Evolutionary conservation across 2,329 filamentous ascomycete species (phyloP).

Genomic region (Alternaria triticimaculans): DNA sequence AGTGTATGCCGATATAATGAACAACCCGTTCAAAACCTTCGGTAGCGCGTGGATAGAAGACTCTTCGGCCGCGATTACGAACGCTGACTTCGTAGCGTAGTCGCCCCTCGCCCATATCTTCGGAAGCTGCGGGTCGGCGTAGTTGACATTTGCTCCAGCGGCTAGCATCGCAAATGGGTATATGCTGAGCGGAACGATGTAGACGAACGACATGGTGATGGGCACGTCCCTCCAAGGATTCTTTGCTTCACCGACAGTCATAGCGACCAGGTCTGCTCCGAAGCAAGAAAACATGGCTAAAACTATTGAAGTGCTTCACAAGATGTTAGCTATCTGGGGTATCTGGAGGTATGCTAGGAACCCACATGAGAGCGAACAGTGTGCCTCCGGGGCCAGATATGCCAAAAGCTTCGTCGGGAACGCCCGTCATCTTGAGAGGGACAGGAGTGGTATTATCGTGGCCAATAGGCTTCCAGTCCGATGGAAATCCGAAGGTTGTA

Average conservation of each 20-base stretch:
- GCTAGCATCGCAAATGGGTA: slow-evolving; percentile 39
- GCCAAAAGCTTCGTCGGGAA: slow-evolving; percentile 22
- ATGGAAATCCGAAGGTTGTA: slow-evolving; percentile 25
- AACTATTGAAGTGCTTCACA: slow-evolving; percentile 33
- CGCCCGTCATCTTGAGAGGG: slow-evolving; percentile 8
- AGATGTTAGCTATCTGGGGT: not conserved
- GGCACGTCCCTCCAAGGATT: slow-evolving; percentile 40
- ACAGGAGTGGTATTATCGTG: slow-evolving; percentile 14
- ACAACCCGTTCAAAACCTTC: slow-evolving; percentile 34
- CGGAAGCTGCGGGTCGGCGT: slow-evolving; percentile 29
- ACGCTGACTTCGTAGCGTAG: slow-evolving; percentile 22
- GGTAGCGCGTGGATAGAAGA: slow-evolving; percentile 31
- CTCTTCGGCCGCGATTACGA: slow-evolving; percentile 34
- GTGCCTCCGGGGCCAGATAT: slow-evolving; percentile 33
- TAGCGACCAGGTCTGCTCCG: slow-evolving; percentile 39
- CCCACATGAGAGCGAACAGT: slow-evolving; percentile 40
- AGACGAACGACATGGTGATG: slow-evolving; percentile 40
- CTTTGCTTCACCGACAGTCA: slow-evolving; percentile 42
- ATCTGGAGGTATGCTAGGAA: not conserved
- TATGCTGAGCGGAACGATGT: slow-evolving; percentile 33
- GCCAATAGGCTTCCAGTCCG: slow-evolving; percentile 33
- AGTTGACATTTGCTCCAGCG: slow-evolving; percentile 40
- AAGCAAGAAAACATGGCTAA: slow-evolving; percentile 43
- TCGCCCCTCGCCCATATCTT: slow-evolving; percentile 25
- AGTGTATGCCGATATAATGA: slow-evolving; percentile 42